Conservation (phyloP, 1,284 basidiomycete species). For the Mycosarcoma maydis region DNA sequence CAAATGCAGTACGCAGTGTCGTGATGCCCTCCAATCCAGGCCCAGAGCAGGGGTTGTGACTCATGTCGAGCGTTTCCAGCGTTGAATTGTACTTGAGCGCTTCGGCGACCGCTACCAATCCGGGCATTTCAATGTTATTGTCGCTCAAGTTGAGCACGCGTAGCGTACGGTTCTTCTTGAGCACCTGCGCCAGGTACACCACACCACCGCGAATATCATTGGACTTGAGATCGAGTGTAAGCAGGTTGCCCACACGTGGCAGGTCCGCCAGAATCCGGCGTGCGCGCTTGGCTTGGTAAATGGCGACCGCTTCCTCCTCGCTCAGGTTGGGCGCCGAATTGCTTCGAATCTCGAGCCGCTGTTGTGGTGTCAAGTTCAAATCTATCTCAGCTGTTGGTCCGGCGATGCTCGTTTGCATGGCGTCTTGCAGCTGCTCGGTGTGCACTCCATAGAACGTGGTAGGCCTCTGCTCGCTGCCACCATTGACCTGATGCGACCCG, state of each 20-base stretch:
- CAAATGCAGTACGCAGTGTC: constrained; percentile 80
- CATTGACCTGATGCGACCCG: constrained; percentile 11
- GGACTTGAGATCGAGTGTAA: constrained; percentile 87
- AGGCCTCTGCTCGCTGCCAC: background rate
- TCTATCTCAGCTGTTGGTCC: constrained; percentile 36
- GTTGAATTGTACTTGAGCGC: constrained; percentile 94
- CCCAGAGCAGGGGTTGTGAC: constrained; percentile 90
- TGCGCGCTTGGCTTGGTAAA: constrained; percentile 50
- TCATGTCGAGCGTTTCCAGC: constrained; percentile 91
- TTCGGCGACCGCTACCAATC: constrained; percentile 84
- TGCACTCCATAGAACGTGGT: constrained; percentile 36
- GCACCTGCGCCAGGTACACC: constrained; percentile 88
- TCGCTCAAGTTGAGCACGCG: constrained; percentile 93
- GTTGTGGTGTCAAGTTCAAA: constrained; percentile 26
- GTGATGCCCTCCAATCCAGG: constrained; percentile 79
- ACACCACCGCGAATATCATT: constrained; percentile 87
- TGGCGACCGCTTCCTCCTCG: constrained; percentile 51
- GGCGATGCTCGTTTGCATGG: constrained; percentile 39
- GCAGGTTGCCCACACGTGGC: constrained; percentile 82
- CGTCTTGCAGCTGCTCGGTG: constrained; percentile 45
- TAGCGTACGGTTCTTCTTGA: constrained; percentile 93
- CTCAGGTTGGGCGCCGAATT: constrained; percentile 21
- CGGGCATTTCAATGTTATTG: constrained; percentile 86
- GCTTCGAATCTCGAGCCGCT: constrained; percentile 25
- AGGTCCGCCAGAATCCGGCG: constrained; percentile 71